These are phyloP conservation scores for Dictyostelium firmibasis DNA, from an alignment of 78 protist species.

Conservation along the genomic window DNA sequence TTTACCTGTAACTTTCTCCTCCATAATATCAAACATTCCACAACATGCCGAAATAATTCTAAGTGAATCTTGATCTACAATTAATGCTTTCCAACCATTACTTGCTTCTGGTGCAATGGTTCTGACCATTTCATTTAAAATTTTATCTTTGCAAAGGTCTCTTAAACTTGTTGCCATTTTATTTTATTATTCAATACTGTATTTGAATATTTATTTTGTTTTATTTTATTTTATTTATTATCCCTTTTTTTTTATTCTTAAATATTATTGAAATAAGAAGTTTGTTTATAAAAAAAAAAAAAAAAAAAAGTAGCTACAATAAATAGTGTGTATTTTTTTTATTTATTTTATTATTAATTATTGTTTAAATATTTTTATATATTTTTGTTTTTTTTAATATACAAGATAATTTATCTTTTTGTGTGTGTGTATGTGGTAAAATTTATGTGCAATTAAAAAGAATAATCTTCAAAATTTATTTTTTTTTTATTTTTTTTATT, in stretches of 20 bases:
- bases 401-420: not conserved
- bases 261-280: too few species aligned
- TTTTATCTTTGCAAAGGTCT: slow-evolving; percentile 27
- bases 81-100: slow-evolving; percentile 77
- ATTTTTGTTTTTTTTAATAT: not conserved
- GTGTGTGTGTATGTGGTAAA: not conserved
- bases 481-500: too few species aligned
- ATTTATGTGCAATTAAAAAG: not conserved
- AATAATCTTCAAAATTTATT: not conserved
- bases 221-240: not conserved
- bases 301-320: not conserved
- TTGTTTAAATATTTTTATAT: not conserved
- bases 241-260: not conserved
- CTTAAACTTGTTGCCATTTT: slow-evolving; percentile 55
- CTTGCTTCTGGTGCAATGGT: slow-evolving; percentile 27
- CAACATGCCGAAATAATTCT: slow-evolving; percentile 82
- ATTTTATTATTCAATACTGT: not conserved
- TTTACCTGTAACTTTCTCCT: slow-evolving; percentile 85
- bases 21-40: slow-evolving; percentile 88
- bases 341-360: not conserved
- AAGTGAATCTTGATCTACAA: slow-evolving; percentile 68
- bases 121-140: slow-evolving; percentile 55
- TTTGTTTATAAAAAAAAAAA: not conserved
- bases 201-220: not conserved
- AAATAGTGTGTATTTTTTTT: not conserved